A percentile compares a stretch with the other conserved stretches of the same genome.
These are phyloP conservation scores for Orbilia ellipsospora DNA, from an alignment of 2,329 filamentous ascomycete species.

Conservation along the genomic window DNA sequence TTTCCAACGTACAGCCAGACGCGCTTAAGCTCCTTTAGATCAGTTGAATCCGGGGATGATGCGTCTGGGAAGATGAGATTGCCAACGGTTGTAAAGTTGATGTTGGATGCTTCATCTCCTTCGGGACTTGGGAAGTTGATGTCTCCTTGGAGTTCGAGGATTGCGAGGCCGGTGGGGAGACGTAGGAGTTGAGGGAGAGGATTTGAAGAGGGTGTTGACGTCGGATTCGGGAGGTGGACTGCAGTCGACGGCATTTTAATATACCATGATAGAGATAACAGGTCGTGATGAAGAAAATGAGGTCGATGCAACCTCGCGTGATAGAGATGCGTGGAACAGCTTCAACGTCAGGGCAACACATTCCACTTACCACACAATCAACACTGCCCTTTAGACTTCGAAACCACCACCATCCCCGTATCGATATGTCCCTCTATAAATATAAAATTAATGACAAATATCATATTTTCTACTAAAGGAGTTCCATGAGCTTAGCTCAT, in stretches of 20 bases:
- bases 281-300: no score
- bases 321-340: not conserved
- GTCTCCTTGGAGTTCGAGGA: constrained; percentile 91
- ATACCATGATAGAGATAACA: not conserved
- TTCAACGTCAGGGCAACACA: constrained; percentile 27
- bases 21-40: constrained; percentile 72
- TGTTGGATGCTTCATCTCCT: constrained; percentile 13
- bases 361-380: constrained; percentile 33
- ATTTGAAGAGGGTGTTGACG: constrained; percentile 60
- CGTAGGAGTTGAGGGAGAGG: constrained; percentile 84
- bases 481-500: no score
- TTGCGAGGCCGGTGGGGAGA: constrained; percentile 86
- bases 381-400: no score
- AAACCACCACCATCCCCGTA: no score
- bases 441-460: no score
- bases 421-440: no score
- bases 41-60: constrained; percentile 58
- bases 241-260: constrained; percentile 37
- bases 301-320: not conserved
- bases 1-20: constrained; percentile 89
- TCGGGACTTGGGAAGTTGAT: constrained; percentile 75
- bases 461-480: no score
- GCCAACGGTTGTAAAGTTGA: constrained; percentile 71
- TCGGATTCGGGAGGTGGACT: constrained; percentile 27
- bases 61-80: constrained; percentile 78